These are phyloP conservation scores for Spirogloea muscicola DNA, from an alignment of 139 green algal genomes.

Conservation along the genomic window DNA sequence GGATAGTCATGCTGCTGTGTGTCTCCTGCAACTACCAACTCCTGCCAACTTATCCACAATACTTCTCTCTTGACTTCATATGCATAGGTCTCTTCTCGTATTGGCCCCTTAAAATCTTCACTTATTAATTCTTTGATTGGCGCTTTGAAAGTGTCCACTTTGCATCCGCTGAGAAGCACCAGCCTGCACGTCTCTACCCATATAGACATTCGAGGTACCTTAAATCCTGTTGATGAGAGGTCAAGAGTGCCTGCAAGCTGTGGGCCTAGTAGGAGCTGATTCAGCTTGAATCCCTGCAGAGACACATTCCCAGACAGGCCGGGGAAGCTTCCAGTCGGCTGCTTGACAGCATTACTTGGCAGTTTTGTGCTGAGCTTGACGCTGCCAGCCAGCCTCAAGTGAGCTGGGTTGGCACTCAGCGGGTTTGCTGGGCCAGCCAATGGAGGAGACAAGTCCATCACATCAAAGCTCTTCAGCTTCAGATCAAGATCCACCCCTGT, in stretches of 20 bases:
- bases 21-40: no score
- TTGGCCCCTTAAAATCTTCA: not conserved
- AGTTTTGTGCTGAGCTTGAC: conserved; percentile 15
- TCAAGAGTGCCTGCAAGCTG: not conserved
- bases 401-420: no score
- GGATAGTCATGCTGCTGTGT: no score
- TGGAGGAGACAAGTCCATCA: conserved; percentile 58
- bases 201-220: conserved; percentile 13
- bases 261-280: not conserved
- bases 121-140: not conserved
- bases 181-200: no score
- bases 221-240: not conserved
- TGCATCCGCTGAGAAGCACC: no score
- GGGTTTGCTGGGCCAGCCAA: no score
- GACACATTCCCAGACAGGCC: not conserved
- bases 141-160: not conserved
- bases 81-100: not conserved
- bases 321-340: not conserved
- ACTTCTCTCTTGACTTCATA: not conserved
- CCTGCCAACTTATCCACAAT: not conserved
- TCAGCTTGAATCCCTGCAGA: not conserved
- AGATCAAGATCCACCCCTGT: conserved; percentile 49
- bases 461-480: conserved; percentile 60
- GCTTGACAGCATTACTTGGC: not conserved
- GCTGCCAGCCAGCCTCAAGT: conserved; percentile 26